Conservation (phyloP, 495 filamentous ascomycete species). For the Friedmanniomyces simplex region DNA sequence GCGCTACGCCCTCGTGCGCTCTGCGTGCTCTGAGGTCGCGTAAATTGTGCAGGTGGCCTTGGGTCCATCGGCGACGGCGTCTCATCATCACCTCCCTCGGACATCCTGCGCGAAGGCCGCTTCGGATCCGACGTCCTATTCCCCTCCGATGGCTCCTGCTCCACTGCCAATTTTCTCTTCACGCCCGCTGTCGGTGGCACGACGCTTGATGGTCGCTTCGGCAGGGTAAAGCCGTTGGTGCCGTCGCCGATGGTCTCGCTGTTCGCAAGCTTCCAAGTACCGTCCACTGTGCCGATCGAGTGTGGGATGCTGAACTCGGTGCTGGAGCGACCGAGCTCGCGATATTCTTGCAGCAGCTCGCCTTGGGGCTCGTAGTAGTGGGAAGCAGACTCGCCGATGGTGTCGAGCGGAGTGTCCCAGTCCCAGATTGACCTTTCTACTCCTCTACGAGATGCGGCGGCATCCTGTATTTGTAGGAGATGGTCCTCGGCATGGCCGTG, state of each 20-base stretch:
- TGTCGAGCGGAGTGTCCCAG: conserved; percentile 23
- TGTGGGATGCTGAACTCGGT: conserved; percentile 29
- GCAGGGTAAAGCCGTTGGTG: neutral
- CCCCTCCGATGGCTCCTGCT: conserved; percentile 6
- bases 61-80: neutral
- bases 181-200: conserved; percentile 13
- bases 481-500: neutral
- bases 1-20: neutral
- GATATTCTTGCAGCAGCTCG: conserved; percentile 29
- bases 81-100: conserved; percentile 12
- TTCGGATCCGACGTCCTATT: neutral
- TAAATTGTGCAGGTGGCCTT: neutral
- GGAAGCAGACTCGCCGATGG: conserved; percentile 20
- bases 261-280: neutral
- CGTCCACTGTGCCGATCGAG: conserved; percentile 2
- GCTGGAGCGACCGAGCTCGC: conserved; percentile 11
- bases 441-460: neutral
- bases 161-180: conserved; percentile 28
- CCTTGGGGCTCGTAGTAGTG: conserved; percentile 32
- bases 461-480: neutral
- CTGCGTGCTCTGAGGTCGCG: neutral
- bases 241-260: neutral
- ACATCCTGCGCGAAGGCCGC: neutral
- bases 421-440: conserved; percentile 19
- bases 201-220: neutral